phyloP scores from a whole-genome alignment of 257 asterid species.

The Echium plantagineum region DNA sequence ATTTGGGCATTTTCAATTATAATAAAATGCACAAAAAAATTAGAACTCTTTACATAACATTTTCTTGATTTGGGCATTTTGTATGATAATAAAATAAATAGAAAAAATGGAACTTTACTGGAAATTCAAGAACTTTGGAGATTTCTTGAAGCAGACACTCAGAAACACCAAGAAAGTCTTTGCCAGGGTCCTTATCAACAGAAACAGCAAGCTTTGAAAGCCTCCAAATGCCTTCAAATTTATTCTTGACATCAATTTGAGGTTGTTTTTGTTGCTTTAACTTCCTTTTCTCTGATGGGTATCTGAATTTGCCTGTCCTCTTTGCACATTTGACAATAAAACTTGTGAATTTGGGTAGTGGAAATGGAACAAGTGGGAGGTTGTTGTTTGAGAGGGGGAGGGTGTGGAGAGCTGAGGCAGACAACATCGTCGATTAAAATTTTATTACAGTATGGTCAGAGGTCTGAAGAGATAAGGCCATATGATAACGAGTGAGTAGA shows the following conservation, averaged over 20 bases:
- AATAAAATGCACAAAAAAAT: too few species aligned
- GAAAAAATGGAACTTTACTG: constrained; percentile 31
- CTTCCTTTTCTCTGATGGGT: constrained; percentile 96
- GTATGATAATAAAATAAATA: too few species aligned
- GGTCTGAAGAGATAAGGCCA: too few species aligned
- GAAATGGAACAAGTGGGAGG: constrained; percentile 9
- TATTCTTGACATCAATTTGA: constrained; percentile 21
- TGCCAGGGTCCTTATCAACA: constrained; percentile 83
- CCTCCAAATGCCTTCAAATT: constrained; percentile 71
- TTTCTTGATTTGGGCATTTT: not conserved
- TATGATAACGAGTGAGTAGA: too few species aligned
- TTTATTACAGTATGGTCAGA: not conserved
- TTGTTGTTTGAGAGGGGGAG: constrained; percentile 20
- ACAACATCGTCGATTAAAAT: not conserved
- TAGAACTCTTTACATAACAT: not conserved
- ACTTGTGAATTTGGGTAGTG: not conserved
- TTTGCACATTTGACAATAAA: constrained; percentile 33
- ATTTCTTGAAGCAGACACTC: constrained; percentile 60
- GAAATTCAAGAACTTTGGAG: constrained; percentile 78
- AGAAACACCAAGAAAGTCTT: constrained; percentile 62
- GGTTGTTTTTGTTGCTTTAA: constrained; percentile 27
- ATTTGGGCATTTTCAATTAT: too few species aligned
- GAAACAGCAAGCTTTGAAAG: constrained; percentile 56
- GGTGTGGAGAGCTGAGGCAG: constrained; percentile 22
- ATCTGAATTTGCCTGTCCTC: constrained; percentile 69